Base-by-base conservation (phyloP, 1,284 basidiomycete species). In the Irpex lacteus region DNA sequence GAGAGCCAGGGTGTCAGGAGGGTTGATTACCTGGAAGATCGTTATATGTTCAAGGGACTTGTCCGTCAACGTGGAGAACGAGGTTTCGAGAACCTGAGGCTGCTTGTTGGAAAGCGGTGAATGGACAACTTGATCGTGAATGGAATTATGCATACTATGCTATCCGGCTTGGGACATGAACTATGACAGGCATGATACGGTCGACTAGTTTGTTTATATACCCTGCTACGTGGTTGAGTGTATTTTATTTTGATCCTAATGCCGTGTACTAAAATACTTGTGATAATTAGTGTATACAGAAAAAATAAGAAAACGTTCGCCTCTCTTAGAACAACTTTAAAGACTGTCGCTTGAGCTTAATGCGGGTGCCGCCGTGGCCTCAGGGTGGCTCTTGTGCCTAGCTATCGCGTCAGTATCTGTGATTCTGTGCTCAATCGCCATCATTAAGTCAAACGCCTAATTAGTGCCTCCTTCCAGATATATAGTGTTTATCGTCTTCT, bases 41-140 rank as follows among this genome's bases (percentile, higher is more conserved):
- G 74, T 69, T 78, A 78, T 44, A 76, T 78, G 72, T 87, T 90
- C 75, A 81, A 76, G 60, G 89, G 88, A 7, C 72, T 90, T 65
- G 71, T 80, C 36, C 79, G 81, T 65, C 71, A 72, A 67, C 71
- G 60, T 64, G 75, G 61, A 58, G 68, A 75, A 70, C 77, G 77
- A 13, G 76, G 78, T 5, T 79, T 77, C 63, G 76, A 77, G 66
- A 72, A 76, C 50, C 74, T 81, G 72, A 76, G 69, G 66, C 68
- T 82, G 18, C 66, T 80, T n/a, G 73, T 80, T 4, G 73, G 72
- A 50, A 63, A 54, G 58, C 21, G 60, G 5, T 44, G 40, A 15
- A 44, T 44, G 40, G 15, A 44, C 11, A 4, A 44, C 40, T 44
- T 44, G 40, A 44, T 9, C 40, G 5, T 44, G 26, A 26, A 44